Evolutionary conservation across 805 yeast species (phyloP), one percentile per base, ranked within the genome.

Genomic region (Zygotorulaspora florentina): DNA sequence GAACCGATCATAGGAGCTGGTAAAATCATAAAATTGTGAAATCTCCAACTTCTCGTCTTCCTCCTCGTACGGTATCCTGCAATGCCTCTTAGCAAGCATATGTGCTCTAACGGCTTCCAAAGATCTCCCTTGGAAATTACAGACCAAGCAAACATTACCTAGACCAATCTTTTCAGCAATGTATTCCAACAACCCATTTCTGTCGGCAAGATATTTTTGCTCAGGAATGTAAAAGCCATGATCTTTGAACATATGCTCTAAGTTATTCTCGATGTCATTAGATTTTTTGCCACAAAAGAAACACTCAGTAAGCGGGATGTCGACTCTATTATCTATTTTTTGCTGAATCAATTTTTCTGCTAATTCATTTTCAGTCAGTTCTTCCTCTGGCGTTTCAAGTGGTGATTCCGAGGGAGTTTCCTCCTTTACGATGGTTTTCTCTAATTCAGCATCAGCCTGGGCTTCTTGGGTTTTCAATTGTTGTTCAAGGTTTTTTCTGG

Each of bases 211-310:
- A 61, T 77, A 93, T 43, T 75, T 76, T 51, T 71, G 76, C 65
- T 93, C 99, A 1, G 99, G 99, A 16, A 93, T 76, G 53, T 81
- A 90, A 47, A 93, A 76, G 1, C 98, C 98, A 64, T 86, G 96
- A 38, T 63, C 68, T 54, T 74, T 76, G 58, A 75, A 78, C 95
- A 93, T 85, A 64, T 93, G 96, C 8, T 73, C 74, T 35, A 83
- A 67, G 50, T 81, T 83, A 9, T 40, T 39, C 33, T 61, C 64
- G 15, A 59, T 44, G 17, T 63, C 71, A 30, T 76, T 79, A 23
- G 79, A 68, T 47, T 68, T 69, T 45, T 70, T 69, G 26, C 77
- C 77, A 65, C 86, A 80, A 57, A 77, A 81, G 47, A 80, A 69
- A 57, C 87, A 81, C 17, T 65, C 68, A 12, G 73, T 72, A 31